Percentiles rank a stretch among this genome's conserved stretches.
Conservation (phyloP, 768 basidiomycete species). For the Neoboletus brunneissimus region DNA sequence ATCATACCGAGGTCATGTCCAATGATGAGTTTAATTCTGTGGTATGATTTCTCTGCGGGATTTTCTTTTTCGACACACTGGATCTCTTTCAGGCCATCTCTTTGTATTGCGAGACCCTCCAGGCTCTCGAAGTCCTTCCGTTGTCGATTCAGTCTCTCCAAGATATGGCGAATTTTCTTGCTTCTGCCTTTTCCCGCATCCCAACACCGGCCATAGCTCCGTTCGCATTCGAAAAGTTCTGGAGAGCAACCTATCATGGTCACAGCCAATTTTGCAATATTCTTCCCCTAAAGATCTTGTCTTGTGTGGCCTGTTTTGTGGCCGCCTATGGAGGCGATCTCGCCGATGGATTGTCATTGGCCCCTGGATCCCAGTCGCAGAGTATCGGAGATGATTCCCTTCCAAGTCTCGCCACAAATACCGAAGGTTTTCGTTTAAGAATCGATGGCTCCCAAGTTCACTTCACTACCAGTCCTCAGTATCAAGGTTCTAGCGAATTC, state of each 20-base stretch:
- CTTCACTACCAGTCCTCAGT: neutral
- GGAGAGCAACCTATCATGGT: constrained; percentile 55
- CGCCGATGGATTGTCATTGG: constrained; percentile 41
- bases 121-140: constrained; percentile 36
- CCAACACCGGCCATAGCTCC: constrained; percentile 49
- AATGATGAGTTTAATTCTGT: constrained; percentile 45
- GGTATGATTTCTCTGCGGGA: constrained; percentile 41
- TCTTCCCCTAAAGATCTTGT: constrained; percentile 44
- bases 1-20: constrained; percentile 39
- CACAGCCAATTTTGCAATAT: constrained; percentile 33
- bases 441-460: neutral
- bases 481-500: constrained; percentile 9
- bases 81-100: constrained; percentile 24
- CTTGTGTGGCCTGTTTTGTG: constrained; percentile 44
- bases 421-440: constrained; percentile 21
- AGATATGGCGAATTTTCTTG: constrained; percentile 44
- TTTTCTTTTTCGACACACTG: neutral
- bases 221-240: constrained; percentile 53
- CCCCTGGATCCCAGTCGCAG: constrained; percentile 36
- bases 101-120: constrained; percentile 47
- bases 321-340: constrained; percentile 49
- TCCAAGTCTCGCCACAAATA: constrained; percentile 5
- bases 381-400: constrained; percentile 25
- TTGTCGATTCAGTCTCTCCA: constrained; percentile 42
- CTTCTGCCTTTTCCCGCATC: constrained; percentile 49